Base-by-base conservation (phyloP, 2,329 filamentous ascomycete genomes). In the Lasiodiplodia hormozganensis region DNA sequence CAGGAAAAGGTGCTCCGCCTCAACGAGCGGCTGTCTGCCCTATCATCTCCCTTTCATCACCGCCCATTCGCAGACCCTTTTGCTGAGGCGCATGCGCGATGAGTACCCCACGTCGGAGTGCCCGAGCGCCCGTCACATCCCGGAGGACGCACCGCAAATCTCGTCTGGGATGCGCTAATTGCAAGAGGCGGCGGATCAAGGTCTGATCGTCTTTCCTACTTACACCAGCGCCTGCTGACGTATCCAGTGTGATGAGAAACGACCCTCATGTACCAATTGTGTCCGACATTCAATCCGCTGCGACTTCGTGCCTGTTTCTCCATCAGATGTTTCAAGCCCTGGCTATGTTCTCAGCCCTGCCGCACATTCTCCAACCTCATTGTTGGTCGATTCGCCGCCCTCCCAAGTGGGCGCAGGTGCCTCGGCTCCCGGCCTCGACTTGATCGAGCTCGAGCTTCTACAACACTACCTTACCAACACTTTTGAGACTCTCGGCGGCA, bases 391-490 rank as follows among this genome's bases (percentile, higher is more conserved):
- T 4, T 31, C 28, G 3, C 47, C 47, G 11, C 31, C 43, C 23
- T 16, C 60, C 12, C 60, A 40, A 21, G 14, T 14, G 2, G 34
- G 18, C n/a, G 2, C 4, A 11, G 4, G 21, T 3, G 0, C 25
- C 4, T 25, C 16, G 7, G 53, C 2, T 11, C 25, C 52, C 11
- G 43, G 54, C 8, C 16, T 71, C 2, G 75, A 77, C 28, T 65
- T 78, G 21, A 52, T 70, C 8, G 73, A 77, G 47, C 34, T 78
- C n/a, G 73, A 76, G 23, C 72, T 78, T 8, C 67, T 78, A 2
- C 77, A 78, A 60, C 72, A 78, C 62, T 78, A 74, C 62, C 71
- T 70, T 10, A 76, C 72, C 25, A 70, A 71, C 18, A 78, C 76
- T 8, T 73, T 71, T 25, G 68, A 70, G 40, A 75, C 72, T 4